Conservation (phyloP, 306 rosid species). For the Rosa lucieae region DNA sequence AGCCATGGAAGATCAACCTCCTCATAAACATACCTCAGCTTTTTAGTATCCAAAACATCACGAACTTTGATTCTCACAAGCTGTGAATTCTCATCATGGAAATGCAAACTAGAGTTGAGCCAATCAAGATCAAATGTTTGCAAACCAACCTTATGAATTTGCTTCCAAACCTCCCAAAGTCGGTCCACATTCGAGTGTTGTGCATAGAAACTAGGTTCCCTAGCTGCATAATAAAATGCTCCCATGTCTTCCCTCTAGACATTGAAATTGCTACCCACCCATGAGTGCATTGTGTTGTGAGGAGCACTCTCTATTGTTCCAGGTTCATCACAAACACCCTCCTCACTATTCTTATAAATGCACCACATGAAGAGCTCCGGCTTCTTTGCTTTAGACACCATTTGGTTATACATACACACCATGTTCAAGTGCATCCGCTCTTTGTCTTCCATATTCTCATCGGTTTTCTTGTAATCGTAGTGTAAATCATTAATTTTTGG, state of each 20-base stretch:
- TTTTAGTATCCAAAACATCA: constrained; percentile 16
- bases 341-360: neutral
- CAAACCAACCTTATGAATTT: constrained; percentile 3
- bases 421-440: constrained; percentile 7
- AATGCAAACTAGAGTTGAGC: constrained; percentile 25
- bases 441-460: neutral
- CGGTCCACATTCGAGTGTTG: constrained; percentile 26
- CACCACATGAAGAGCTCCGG: constrained; percentile 32
- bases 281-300: constrained; percentile 24
- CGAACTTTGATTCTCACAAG: constrained; percentile 21
- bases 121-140: constrained; percentile 17
- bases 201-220: constrained; percentile 22
- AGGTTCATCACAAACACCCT: constrained; percentile 10
- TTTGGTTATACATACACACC: constrained; percentile 21
- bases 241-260: constrained; percentile 21
- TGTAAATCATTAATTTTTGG: constrained; percentile 10
- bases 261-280: constrained; percentile 24
- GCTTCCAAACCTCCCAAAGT: constrained; percentile 25
- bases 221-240: constrained; percentile 22
- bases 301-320: constrained; percentile 18
- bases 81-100: constrained; percentile 27
- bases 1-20: constrained; percentile 20
- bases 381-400: constrained; percentile 19
- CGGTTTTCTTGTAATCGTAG: neutral
- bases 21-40: constrained; percentile 19